A percentile compares a stretch with the other conserved stretches of the same genome.
phyloP scores from a whole-genome alignment of 331 rosid species.

The Malus hybrid region DNA sequence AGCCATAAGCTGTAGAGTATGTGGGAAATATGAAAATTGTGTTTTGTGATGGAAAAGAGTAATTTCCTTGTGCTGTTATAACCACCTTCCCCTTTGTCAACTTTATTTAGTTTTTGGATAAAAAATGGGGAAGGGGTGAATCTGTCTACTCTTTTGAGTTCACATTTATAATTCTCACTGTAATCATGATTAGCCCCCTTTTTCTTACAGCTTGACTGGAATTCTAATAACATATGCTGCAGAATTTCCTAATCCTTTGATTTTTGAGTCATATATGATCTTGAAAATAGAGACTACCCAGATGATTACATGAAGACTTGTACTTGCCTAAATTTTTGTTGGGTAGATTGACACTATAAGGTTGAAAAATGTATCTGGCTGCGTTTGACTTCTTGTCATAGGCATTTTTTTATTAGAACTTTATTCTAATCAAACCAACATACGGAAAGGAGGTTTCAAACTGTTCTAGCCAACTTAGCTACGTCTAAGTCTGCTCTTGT shows the following conservation, averaged over 20 bases:
- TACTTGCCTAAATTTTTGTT: neutral
- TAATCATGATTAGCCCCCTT: neutral
- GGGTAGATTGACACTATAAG: neutral
- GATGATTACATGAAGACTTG: neutral
- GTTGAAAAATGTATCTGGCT: neutral
- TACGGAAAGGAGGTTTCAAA: too few species aligned
- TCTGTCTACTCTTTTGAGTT: neutral
- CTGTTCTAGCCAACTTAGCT: too few species aligned
- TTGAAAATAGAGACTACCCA: neutral
- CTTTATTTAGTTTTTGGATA: neutral
- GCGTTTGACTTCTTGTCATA: neutral
- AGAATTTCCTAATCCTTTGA: neutral
- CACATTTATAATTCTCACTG: neutral
- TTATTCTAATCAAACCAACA: too few species aligned
- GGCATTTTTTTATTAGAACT: neutral
- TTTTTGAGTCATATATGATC: neutral
- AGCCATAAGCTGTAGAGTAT: constrained; percentile 38
- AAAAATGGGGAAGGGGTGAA: neutral
- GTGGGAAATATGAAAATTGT: constrained; percentile 37
- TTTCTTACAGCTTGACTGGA: neutral
- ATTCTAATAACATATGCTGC: neutral
- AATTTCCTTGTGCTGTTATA: neutral
- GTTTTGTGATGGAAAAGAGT: constrained; percentile 35
- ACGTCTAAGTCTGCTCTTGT: too few species aligned
- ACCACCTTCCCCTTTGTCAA: neutral